A percentile compares a stretch with the other conserved stretches of the same genome.
phyloP scores from a whole-genome alignment of 441 rosid species.

The Bruguiera hainesii region DNA sequence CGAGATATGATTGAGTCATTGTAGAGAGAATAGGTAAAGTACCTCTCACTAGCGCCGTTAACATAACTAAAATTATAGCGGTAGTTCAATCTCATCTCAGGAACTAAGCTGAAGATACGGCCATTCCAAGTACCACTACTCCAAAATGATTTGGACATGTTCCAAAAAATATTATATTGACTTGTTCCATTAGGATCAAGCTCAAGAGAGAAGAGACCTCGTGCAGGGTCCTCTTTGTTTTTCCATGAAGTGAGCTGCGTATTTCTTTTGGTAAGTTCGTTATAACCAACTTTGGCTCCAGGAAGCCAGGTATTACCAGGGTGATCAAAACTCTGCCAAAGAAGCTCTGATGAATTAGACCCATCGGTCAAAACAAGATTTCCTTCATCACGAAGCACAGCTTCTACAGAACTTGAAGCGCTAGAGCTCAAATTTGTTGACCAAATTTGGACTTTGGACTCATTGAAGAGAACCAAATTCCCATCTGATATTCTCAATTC shows the following conservation, averaged over 20 bases:
- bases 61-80: constrained; percentile 50
- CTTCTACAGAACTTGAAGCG: constrained; percentile 29
- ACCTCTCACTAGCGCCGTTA: constrained; percentile 40
- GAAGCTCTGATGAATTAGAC: constrained; percentile 22
- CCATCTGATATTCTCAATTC: constrained; percentile 33
- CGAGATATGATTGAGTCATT: constrained; percentile 25
- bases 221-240: constrained; percentile 51
- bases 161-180: constrained; percentile 47
- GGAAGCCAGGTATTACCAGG: constrained; percentile 70
- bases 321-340: constrained; percentile 69
- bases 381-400: constrained; percentile 50
- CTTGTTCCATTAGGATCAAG: constrained; percentile 47
- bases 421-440: constrained; percentile 47
- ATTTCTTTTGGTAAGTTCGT: constrained; percentile 33
- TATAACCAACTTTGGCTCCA: constrained; percentile 43
- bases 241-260: constrained; percentile 57
- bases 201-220: constrained; percentile 70
- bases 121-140: constrained; percentile 62
- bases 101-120: constrained; percentile 33
- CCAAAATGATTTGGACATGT: constrained; percentile 44
- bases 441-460: constrained; percentile 34
- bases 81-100: constrained; percentile 51
- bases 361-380: constrained; percentile 51
- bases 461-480: constrained; percentile 41
- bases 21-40: constrained; percentile 50